phyloP scores from a whole-genome alignment of 495 filamentous ascomycete genomes.

The Glonium stellatum region DNA sequence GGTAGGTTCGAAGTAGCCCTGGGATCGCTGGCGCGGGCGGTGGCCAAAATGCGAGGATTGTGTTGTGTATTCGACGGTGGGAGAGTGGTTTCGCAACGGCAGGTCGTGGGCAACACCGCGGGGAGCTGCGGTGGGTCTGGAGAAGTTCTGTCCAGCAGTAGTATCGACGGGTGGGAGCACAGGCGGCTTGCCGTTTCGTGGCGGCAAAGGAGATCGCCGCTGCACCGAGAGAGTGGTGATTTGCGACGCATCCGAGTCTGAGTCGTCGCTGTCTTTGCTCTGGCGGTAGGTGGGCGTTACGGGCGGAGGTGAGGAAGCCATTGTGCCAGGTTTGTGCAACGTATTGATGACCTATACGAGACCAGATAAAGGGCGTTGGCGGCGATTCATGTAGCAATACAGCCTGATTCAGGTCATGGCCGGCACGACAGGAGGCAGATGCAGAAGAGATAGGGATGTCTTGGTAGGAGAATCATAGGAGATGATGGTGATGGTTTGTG shows the following conservation, averaged over 20 bases:
- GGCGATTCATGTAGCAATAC: neutral
- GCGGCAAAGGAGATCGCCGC: constrained; percentile 26
- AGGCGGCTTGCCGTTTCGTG: constrained; percentile 3
- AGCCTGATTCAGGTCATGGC: constrained; percentile 14
- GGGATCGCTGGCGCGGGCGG: constrained; percentile 58
- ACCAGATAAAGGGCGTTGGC: neutral
- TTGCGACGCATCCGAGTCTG: constrained; percentile 22
- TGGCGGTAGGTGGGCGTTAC: constrained; percentile 5
- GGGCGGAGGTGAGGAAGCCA: constrained; percentile 26
- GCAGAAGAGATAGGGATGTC: neutral
- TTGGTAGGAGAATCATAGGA: too few species aligned
- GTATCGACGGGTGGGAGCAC: constrained; percentile 6
- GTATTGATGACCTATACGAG: neutral
- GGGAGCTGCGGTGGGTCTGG: constrained; percentile 35
- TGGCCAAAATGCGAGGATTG: constrained; percentile 27
- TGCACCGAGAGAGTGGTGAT: constrained; percentile 16
- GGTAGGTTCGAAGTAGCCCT: constrained; percentile 84
- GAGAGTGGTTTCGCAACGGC: constrained; percentile 15
- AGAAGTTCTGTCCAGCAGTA: constrained; percentile 49
- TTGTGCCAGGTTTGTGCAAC: constrained; percentile 12
- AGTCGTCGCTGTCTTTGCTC: constrained; percentile 19
- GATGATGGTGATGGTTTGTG: too few species aligned
- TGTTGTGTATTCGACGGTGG: constrained; percentile 7
- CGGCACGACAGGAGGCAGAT: constrained; percentile 14
- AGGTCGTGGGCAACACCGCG: constrained; percentile 11